phyloP scores from a whole-genome alignment of 345 rosid genomes.

The Iberis pinnata region DNA sequence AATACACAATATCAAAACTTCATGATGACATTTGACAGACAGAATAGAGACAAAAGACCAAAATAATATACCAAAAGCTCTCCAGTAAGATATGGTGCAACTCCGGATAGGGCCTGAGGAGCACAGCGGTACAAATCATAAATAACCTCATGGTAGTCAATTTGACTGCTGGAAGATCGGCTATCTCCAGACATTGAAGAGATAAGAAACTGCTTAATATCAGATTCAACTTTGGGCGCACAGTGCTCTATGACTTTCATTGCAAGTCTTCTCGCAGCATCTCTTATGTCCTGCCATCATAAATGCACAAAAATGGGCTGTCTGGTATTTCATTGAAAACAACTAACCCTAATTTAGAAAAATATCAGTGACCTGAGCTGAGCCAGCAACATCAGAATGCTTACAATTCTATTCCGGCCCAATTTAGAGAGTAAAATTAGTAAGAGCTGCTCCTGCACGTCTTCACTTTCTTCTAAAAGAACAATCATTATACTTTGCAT shows the following conservation, averaged over 20 bases:
- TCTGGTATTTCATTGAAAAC: constrained; percentile 8
- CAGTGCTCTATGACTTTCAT: constrained; percentile 81
- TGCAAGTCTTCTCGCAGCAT: constrained; percentile 76
- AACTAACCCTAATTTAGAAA: not conserved
- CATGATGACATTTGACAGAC: constrained; percentile 12
- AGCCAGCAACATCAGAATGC: constrained; percentile 23
- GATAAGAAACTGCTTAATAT: constrained; percentile 75
- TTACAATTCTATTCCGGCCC: constrained; percentile 71
- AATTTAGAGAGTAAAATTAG: constrained; percentile 58
- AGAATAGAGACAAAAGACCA: constrained; percentile 1
- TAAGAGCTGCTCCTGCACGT: constrained; percentile 70
- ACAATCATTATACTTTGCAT: constrained; percentile 86
- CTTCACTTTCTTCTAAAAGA: constrained; percentile 93
- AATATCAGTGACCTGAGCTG: not conserved
- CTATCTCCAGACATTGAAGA: constrained; percentile 85
- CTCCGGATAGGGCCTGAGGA: constrained; percentile 79
- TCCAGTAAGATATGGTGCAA: constrained; percentile 81
- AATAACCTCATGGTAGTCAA: constrained; percentile 85
- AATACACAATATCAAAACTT: constrained; percentile 9
- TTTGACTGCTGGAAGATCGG: constrained; percentile 41
- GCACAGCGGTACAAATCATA: constrained; percentile 77
- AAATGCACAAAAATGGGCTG: constrained; percentile 27
- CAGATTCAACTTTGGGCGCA: constrained; percentile 80
- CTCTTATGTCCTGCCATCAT: constrained; percentile 49
- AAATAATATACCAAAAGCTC: constrained; percentile 73